phyloP scores from a whole-genome alignment of 495 filamentous ascomycete species.

The Aspergillus heteromorphus region DNA sequence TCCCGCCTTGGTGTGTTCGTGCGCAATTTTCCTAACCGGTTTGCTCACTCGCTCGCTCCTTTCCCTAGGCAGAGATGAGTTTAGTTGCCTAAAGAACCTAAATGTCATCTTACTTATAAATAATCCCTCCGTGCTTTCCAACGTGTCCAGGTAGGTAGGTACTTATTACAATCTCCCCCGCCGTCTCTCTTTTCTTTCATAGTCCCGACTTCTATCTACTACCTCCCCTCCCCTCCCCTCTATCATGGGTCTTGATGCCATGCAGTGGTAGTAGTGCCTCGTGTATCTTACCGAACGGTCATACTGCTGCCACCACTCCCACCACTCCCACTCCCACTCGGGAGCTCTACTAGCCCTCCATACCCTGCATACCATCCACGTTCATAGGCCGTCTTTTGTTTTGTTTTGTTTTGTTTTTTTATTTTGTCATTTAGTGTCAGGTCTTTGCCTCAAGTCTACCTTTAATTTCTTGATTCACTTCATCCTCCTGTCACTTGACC shows the following conservation, averaged over 20 bases:
- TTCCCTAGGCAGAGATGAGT: slow-evolving; percentile 1
- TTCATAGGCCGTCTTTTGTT: too few relatives aligned
- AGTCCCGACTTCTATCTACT: not conserved
- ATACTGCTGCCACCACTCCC: too few relatives aligned
- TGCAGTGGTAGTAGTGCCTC: not conserved
- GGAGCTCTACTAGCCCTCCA: too few relatives aligned
- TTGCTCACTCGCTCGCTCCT: not conserved
- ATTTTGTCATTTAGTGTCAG: too few relatives aligned
- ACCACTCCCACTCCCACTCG: too few relatives aligned
- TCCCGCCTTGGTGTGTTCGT: not conserved
- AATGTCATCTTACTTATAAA: slow-evolving; percentile 1
- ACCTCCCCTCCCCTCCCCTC: not conserved
- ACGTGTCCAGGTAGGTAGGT: not conserved
- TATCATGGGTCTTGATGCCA: not conserved
- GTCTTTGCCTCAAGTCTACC: too few relatives aligned
- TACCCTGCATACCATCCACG: too few relatives aligned
- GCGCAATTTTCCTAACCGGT: not conserved
- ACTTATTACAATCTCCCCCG: not conserved
- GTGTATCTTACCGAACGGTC: too few relatives aligned
- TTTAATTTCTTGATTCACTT: too few relatives aligned
- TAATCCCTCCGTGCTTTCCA: not conserved
- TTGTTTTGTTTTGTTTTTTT: too few relatives aligned
- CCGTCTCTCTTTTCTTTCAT: not conserved
- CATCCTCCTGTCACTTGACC: too few relatives aligned
- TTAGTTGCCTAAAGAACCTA: slow-evolving; percentile 6